Evolutionary conservation across 2,329 filamentous ascomycete species (phyloP).

Genomic region (Bisporella sp.): DNA sequence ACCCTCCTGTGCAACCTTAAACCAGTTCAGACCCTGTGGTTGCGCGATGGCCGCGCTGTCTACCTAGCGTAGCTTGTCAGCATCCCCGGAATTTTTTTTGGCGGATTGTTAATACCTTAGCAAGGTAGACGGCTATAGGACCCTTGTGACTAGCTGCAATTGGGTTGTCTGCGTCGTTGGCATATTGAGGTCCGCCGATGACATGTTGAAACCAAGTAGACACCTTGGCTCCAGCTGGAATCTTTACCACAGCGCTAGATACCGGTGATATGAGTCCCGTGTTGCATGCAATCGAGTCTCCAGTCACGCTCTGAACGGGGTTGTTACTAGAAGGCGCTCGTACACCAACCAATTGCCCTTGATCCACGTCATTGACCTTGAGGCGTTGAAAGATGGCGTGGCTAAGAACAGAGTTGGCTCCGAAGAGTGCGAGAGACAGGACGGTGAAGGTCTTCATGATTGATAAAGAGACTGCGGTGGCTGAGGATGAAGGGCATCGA

Average conservation of each 20-base stretch:
- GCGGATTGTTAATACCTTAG: constrained; percentile 29
- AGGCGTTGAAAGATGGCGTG: constrained; percentile 40
- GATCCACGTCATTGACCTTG: constrained; percentile 40
- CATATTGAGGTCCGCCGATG: constrained; percentile 39
- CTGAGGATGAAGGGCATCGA: no score
- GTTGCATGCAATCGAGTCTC: constrained; percentile 40
- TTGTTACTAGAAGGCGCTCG: constrained; percentile 42
- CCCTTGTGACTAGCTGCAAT: constrained; percentile 41
- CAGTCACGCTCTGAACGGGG: constrained; percentile 41
- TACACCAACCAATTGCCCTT: constrained; percentile 42
- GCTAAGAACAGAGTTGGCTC: constrained; percentile 20
- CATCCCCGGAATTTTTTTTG: no score
- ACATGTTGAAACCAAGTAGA: constrained; percentile 43
- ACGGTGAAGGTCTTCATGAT: neutral
- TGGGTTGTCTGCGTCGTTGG: constrained; percentile 39
- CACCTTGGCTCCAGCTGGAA: constrained; percentile 41
- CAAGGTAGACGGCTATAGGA: constrained; percentile 36
- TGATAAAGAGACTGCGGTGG: no score
- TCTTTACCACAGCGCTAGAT: constrained; percentile 33
- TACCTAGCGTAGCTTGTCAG: neutral
- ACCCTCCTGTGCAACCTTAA: neutral
- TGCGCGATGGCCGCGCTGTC: neutral
- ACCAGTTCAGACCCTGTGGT: neutral
- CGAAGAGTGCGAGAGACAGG: constrained; percentile 6
- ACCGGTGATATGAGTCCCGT: constrained; percentile 31